Conservation (phyloP, 768 basidiomycete species). For the Suillus occidentalis region DNA sequence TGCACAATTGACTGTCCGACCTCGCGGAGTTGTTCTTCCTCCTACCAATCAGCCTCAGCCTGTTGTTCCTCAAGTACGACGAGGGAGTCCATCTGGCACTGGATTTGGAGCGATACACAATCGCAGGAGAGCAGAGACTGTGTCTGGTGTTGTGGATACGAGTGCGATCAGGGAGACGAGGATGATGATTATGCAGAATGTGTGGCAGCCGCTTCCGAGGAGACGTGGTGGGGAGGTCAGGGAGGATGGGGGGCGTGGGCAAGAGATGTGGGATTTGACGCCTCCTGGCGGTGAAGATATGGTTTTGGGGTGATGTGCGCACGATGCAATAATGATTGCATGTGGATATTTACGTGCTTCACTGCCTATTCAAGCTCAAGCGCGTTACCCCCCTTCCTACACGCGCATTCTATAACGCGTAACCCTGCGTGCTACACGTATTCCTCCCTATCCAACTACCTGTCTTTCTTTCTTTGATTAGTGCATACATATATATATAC, state of each 20-base stretch:
- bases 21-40: constrained; percentile 30
- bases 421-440: neutral
- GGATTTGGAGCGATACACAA: constrained; percentile 15
- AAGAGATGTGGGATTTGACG: constrained; percentile 31
- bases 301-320: constrained; percentile 28
- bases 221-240: constrained; percentile 9
- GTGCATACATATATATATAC: constrained; percentile 18
- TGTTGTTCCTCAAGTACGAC: constrained; percentile 18
- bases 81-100: neutral
- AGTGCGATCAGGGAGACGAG: constrained; percentile 13
- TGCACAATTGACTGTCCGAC: constrained; percentile 23
- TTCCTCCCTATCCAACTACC: neutral
- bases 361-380: neutral
- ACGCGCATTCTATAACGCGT: neutral
- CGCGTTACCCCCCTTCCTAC: neutral
- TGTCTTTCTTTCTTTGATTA: constrained; percentile 11
- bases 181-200: neutral
- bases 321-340: neutral
- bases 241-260: constrained; percentile 18
- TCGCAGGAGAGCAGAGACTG: constrained; percentile 35
- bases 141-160: constrained; percentile 30
- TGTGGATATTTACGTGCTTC: neutral
- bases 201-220: neutral
- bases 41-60: constrained; percentile 15
- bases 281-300: constrained; percentile 30